These are phyloP conservation scores for Podospora pseudocomata DNA, from an alignment of 495 filamentous ascomycete genomes.

Conservation along the genomic window DNA sequence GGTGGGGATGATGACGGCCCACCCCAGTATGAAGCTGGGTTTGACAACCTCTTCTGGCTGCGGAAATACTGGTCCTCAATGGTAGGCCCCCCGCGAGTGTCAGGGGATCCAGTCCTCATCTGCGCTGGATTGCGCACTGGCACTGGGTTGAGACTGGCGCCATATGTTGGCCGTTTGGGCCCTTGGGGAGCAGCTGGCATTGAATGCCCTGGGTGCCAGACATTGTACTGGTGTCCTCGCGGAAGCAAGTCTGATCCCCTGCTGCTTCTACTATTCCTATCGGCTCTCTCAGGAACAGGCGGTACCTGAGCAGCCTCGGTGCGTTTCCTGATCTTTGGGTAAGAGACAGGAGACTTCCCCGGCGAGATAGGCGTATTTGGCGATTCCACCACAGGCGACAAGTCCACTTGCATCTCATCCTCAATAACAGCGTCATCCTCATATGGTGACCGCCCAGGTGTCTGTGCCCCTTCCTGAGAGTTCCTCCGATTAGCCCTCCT, in stretches of 20 bases:
- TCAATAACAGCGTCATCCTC: slow-evolving; percentile 25
- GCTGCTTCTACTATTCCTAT: slow-evolving; percentile 5
- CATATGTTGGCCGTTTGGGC: slow-evolving; percentile 8
- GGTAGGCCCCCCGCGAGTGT: slow-evolving; percentile 11
- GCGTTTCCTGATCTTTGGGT: slow-evolving; percentile 39
- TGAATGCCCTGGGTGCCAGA: slow-evolving; percentile 30
- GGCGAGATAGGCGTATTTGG: slow-evolving; percentile 30
- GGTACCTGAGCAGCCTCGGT: background rate
- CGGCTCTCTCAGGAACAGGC: background rate
- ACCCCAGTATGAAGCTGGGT: slow-evolving; percentile 23
- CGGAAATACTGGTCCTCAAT: slow-evolving; percentile 19
- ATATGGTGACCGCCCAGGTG: slow-evolving; percentile 12
- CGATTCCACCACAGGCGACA: slow-evolving; percentile 47
- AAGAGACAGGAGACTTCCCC: slow-evolving; percentile 40
- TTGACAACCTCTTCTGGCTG: slow-evolving; percentile 15
- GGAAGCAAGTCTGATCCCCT: slow-evolving; percentile 29
- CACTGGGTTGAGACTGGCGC: slow-evolving; percentile 17
- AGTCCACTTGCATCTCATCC: slow-evolving; percentile 25
- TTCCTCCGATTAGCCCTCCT: slow-evolving; percentile 15
- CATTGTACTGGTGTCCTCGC: slow-evolving; percentile 28
- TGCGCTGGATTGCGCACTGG: slow-evolving; percentile 27
- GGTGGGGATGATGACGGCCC: slow-evolving; percentile 4
- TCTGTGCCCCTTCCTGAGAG: slow-evolving; percentile 26
- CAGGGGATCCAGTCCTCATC: slow-evolving; percentile 30
- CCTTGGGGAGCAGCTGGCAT: slow-evolving; percentile 6